phyloP scores from a whole-genome alignment of 331 rosid genomes.

The Acacia concinna region DNA sequence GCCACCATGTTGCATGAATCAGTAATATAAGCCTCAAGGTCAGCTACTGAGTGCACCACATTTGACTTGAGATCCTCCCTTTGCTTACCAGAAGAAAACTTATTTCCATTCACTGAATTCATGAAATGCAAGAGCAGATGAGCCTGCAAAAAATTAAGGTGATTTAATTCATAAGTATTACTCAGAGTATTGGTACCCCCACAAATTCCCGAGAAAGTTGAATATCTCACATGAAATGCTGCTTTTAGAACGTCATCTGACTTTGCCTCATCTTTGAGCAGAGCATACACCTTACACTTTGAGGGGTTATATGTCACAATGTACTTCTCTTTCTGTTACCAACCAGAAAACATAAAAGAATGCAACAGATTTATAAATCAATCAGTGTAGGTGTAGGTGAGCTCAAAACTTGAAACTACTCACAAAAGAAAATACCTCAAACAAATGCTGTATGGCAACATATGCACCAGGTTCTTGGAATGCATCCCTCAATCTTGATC shows the following conservation, averaged over 20 bases:
- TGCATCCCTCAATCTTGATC: conserved; percentile 92
- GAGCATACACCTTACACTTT: conserved; percentile 82
- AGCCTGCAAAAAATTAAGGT: conserved; percentile 61
- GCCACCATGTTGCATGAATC: conserved; percentile 83
- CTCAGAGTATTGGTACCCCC: not conserved
- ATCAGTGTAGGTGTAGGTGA: not conserved
- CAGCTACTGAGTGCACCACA: conserved; percentile 41
- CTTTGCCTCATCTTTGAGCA: conserved; percentile 94
- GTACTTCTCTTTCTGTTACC: conserved; percentile 78
- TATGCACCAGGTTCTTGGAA: conserved; percentile 87
- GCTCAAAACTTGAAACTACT: conserved; percentile 10
- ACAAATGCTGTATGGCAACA: conserved; percentile 78
- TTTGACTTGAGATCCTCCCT: conserved; percentile 41
- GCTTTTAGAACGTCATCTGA: conserved; percentile 96
- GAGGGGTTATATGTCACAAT: conserved; percentile 84
- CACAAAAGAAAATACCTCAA: conserved; percentile 53
- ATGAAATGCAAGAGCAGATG: conserved; percentile 81
- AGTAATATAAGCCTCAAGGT: conserved; percentile 64
- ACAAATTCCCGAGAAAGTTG: conserved; percentile 25
- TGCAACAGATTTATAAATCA: conserved; percentile 8
- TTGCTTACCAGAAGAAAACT: conserved; percentile 40
- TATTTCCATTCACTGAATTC: conserved; percentile 49
- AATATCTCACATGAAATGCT: conserved; percentile 86
- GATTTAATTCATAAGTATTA: conserved; percentile 10
- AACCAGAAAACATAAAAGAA: conserved; percentile 33